A percentile compares a stretch with the other conserved stretches of the same genome.
These are phyloP conservation scores for Phialocephala sp. DNA, from an alignment of 2,329 filamentous ascomycete genomes.

Conservation along the genomic window DNA sequence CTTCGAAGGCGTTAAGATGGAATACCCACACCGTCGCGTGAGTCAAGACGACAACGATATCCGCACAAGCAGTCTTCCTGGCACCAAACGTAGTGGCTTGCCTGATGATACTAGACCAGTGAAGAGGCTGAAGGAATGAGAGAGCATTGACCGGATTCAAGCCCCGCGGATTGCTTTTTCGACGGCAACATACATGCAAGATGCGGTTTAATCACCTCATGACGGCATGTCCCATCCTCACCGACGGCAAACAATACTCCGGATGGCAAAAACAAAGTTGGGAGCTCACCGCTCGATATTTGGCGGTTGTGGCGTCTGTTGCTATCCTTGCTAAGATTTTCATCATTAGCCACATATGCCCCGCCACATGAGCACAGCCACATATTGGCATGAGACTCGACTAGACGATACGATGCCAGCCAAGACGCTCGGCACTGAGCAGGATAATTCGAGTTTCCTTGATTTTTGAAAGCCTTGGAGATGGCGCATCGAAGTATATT, in stretches of 20 bases:
- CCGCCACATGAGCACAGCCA: not conserved
- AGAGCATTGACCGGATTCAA: slow-evolving; percentile 4
- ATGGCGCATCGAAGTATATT: not conserved
- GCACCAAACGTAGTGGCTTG: slow-evolving; percentile 86
- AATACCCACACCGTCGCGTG: slow-evolving; percentile 89
- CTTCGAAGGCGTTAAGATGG: slow-evolving; percentile 86
- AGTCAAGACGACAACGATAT: slow-evolving; percentile 97
- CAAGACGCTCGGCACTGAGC: not conserved
- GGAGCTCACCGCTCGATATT: not conserved
- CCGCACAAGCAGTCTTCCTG: slow-evolving; percentile 83
- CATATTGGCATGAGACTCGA: not conserved
- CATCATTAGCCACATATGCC: not conserved
- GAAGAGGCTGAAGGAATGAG: slow-evolving; percentile 65
- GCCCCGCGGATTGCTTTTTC: not conserved
- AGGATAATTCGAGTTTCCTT: not conserved
- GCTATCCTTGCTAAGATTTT: not conserved
- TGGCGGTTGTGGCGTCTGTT: slow-evolving; percentile 7
- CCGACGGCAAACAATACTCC: not conserved
- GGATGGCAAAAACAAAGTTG: not conserved
- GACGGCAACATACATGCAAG: not conserved
- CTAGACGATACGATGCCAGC: not conserved
- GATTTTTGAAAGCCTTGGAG: not conserved
- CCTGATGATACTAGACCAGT: slow-evolving; percentile 75
- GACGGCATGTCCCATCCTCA: not conserved
- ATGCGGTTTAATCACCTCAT: slow-evolving; percentile 1